phyloP scores from a whole-genome alignment of 2,329 filamentous ascomycete genomes.

The Fusarium keratoplasticum region DNA sequence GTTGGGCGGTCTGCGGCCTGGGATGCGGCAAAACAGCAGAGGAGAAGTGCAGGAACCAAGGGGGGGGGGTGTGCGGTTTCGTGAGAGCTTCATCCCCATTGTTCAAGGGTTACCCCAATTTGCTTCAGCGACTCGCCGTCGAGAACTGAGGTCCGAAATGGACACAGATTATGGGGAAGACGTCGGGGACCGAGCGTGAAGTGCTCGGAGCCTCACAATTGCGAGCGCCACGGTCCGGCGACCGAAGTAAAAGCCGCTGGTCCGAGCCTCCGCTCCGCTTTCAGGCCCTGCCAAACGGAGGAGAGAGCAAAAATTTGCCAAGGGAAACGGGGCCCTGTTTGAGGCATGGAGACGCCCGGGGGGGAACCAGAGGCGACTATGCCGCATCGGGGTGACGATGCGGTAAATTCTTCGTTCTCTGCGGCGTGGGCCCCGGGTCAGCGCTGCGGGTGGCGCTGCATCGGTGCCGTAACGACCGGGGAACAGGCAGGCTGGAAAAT shows the following conservation, averaged over 20 bases:
- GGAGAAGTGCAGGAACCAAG: conserved; percentile 21
- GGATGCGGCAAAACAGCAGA: conserved; percentile 36
- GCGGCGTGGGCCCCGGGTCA: conserved; percentile 34
- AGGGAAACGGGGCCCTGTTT: conserved; percentile 32
- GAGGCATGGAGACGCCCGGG: conserved; percentile 33
- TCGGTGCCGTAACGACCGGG: conserved; percentile 29
- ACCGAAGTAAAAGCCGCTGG: conserved; percentile 46
- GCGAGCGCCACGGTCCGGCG: conserved; percentile 38
- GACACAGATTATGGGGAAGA: neutral
- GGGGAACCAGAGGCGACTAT: conserved; percentile 25
- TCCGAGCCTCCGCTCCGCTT: conserved; percentile 33
- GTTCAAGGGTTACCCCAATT: conserved; percentile 36
- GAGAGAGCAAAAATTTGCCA: conserved; percentile 29
- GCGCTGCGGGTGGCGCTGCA: conserved; percentile 34
- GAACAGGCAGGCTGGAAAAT: conserved; percentile 30
- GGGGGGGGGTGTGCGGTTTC: conserved; percentile 27
- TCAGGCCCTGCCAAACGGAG: neutral
- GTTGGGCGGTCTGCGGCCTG: conserved; percentile 39
- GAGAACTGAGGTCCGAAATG: conserved; percentile 22
- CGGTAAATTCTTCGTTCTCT: conserved; percentile 42
- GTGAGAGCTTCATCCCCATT: conserved; percentile 33
- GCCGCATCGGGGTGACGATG: conserved; percentile 36
- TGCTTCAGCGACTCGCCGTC: conserved; percentile 15
- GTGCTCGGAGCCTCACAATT: conserved; percentile 39
- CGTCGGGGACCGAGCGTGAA: conserved; percentile 43